phyloP scores from a whole-genome alignment of 2,329 filamentous ascomycete species.

The Leptographium lundbergii region DNA sequence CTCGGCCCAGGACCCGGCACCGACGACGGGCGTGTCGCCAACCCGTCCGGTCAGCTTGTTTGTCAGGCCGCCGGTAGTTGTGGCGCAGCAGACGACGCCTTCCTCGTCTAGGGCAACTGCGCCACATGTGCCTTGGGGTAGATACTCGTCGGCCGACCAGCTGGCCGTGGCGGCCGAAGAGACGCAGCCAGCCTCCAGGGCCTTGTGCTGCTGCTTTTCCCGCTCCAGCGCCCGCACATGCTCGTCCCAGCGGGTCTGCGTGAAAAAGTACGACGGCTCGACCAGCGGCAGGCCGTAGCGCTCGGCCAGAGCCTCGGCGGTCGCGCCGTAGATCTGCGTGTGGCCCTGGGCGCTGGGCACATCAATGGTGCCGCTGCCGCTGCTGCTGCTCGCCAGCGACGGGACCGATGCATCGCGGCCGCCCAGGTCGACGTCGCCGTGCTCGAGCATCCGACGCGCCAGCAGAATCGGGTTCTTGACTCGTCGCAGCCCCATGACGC shows the following conservation, averaged over 20 bases:
- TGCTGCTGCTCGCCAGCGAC: background rate
- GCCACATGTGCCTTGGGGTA: conserved; percentile 76
- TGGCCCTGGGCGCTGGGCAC: conserved; percentile 36
- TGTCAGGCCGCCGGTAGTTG: conserved; percentile 65
- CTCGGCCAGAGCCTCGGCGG: conserved; percentile 56
- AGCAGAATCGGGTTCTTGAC: conserved; percentile 73
- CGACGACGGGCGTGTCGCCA: conserved; percentile 73
- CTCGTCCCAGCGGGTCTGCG: conserved; percentile 58
- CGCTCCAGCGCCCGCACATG: conserved; percentile 41
- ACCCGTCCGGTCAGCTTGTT: conserved; percentile 80
- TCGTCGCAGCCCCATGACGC: conserved; percentile 57
- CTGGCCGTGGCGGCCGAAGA: conserved; percentile 20
- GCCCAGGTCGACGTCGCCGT: conserved; percentile 46
- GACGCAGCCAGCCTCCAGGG: too few species aligned
- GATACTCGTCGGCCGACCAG: conserved; percentile 28
- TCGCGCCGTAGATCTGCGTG: conserved; percentile 35
- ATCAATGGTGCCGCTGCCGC: background rate
- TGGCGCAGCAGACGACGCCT: conserved; percentile 58
- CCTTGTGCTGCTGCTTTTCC: conserved; percentile 18
- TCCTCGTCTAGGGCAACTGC: conserved; percentile 69
- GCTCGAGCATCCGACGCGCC: conserved; percentile 56
- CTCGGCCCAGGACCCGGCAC: conserved; percentile 84
- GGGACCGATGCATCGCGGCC: background rate
- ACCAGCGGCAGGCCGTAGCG: conserved; percentile 60
- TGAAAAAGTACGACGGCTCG: conserved; percentile 63